These are phyloP conservation scores for Actinomortierella ambigua DNA, from an alignment of 371 early-diverging fungal species.

Conservation along the genomic window DNA sequence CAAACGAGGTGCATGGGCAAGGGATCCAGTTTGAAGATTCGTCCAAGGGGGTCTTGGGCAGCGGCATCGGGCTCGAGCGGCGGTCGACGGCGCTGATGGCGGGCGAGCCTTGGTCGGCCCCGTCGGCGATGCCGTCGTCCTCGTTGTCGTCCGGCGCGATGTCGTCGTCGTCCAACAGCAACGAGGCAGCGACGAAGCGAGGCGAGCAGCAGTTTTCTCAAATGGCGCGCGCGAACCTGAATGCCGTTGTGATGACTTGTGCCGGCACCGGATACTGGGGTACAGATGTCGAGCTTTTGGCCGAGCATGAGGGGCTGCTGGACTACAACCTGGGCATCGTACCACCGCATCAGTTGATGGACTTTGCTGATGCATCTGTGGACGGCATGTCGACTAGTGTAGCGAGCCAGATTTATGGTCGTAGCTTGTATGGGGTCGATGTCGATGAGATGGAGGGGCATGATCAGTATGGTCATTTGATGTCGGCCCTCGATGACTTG, in stretches of 20 bases:
- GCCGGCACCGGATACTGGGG: slow-evolving; percentile 39
- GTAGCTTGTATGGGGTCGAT: not conserved
- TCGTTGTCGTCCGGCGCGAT: not conserved
- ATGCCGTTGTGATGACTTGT: slow-evolving; percentile 35
- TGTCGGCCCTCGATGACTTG: slow-evolving; percentile 40
- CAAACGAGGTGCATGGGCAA: slow-evolving; percentile 32
- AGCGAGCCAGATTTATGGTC: not conserved
- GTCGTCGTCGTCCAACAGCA: not conserved
- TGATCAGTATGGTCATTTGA: slow-evolving; percentile 40
- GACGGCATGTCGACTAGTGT: slow-evolving; percentile 21
- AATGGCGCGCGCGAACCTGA: slow-evolving; percentile 41
- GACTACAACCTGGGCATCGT: slow-evolving; percentile 6
- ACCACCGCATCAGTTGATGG: slow-evolving; percentile 7
- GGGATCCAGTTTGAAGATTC: slow-evolving; percentile 42
- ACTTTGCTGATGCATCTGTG: slow-evolving; percentile 19
- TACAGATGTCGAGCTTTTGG: slow-evolving; percentile 28
- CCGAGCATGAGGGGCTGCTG: slow-evolving; percentile 25
- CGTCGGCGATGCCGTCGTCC: not conserved
- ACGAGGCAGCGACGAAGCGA: not conserved
- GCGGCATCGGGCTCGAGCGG: slow-evolving; percentile 39
- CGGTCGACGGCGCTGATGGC: slow-evolving; percentile 10
- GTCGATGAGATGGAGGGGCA: slow-evolving; percentile 20
- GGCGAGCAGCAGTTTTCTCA: slow-evolving; percentile 36
- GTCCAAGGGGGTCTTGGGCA: slow-evolving; percentile 44
- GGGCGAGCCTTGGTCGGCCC: slow-evolving; percentile 7